phyloP scores from a whole-genome alignment of 331 rosid genomes.

The Acacia pycnantha region DNA sequence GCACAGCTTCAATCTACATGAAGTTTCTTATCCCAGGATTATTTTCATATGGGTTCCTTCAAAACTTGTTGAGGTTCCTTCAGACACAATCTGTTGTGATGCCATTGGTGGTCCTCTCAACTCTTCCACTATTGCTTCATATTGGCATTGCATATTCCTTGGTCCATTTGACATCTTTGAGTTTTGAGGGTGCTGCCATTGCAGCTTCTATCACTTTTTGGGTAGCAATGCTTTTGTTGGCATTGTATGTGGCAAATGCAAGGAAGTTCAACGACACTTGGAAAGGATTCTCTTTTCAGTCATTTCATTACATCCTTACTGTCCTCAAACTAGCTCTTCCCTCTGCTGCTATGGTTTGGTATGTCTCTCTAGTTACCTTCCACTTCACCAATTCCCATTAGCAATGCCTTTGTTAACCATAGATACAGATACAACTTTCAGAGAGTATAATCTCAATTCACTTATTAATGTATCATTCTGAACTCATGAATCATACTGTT shows the following conservation, averaged over 20 bases:
- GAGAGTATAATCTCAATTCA: not conserved
- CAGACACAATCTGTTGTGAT: conserved; percentile 70
- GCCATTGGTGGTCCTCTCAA: conserved; percentile 56
- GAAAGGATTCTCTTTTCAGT: conserved; percentile 62
- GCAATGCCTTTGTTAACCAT: not conserved
- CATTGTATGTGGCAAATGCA: conserved; percentile 38
- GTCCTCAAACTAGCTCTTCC: conserved; percentile 69
- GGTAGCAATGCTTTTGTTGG: conserved; percentile 51
- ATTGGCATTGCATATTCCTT: conserved; percentile 53
- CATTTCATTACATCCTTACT: conserved; percentile 41
- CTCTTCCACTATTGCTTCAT: conserved; percentile 48
- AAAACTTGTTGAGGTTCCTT: conserved; percentile 68
- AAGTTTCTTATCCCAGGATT: conserved; percentile 65
- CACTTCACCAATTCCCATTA: not conserved
- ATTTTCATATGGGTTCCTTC: conserved; percentile 67
- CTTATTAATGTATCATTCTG: not conserved
- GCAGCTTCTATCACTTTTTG: conserved; percentile 68
- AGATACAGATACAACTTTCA: not conserved
- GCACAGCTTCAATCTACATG: conserved; percentile 52
- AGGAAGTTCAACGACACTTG: conserved; percentile 59
- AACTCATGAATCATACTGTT: conserved; percentile 15
- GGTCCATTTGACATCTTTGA: conserved; percentile 46
- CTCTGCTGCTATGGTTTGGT: conserved; percentile 89
- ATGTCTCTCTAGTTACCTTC: conserved; percentile 25
- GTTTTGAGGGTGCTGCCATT: conserved; percentile 66